Percentiles rank a stretch among this genome's conserved stretches.
Conservation (phyloP, 768 basidiomycete species). For the Kwoniella heveanensis region DNA sequence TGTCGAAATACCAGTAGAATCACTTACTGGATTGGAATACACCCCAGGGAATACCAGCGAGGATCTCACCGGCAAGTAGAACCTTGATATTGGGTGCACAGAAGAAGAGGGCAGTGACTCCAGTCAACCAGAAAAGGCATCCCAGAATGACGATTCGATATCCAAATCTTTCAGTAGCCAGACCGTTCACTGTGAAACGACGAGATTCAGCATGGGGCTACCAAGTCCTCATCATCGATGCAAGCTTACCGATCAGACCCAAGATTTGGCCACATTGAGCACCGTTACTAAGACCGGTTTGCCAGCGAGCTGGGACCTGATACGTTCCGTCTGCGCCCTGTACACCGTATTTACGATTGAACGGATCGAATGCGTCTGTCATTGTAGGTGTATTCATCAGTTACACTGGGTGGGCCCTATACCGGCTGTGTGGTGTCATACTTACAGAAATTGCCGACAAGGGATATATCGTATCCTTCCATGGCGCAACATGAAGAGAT, state of each 20-base stretch:
- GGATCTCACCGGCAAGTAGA: slow-evolving; percentile 44
- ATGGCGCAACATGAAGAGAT: slow-evolving; percentile 48
- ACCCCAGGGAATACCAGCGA: slow-evolving; percentile 57
- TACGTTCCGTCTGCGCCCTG: slow-evolving; percentile 46
- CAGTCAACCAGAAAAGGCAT: slow-evolving; percentile 42
- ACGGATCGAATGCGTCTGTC: slow-evolving; percentile 49
- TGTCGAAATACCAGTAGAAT: too few species aligned
- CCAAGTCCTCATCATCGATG: too few species aligned
- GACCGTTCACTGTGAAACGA: too few species aligned
- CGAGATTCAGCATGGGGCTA: too few species aligned
- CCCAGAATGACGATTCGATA: slow-evolving; percentile 53
- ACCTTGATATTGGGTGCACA: slow-evolving; percentile 35
- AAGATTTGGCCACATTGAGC: slow-evolving; percentile 56
- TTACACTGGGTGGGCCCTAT: too few species aligned
- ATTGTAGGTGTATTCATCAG: too few species aligned
- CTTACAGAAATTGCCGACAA: slow-evolving; percentile 44
- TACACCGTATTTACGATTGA: slow-evolving; percentile 50
- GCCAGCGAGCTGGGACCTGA: slow-evolving; percentile 57
- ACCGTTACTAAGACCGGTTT: slow-evolving; percentile 57
- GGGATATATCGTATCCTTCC: slow-evolving; percentile 52
- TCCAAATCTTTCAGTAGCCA: slow-evolving; percentile 55
- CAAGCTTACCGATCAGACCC: slow-evolving; percentile 52
- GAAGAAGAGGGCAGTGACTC: slow-evolving; percentile 49
- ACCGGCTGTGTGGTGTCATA: too few species aligned
- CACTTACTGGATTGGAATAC: slow-evolving; percentile 50